Evolutionary conservation across 306 rosid species (phyloP).

Genomic region (Hippophae rhamnoides): DNA sequence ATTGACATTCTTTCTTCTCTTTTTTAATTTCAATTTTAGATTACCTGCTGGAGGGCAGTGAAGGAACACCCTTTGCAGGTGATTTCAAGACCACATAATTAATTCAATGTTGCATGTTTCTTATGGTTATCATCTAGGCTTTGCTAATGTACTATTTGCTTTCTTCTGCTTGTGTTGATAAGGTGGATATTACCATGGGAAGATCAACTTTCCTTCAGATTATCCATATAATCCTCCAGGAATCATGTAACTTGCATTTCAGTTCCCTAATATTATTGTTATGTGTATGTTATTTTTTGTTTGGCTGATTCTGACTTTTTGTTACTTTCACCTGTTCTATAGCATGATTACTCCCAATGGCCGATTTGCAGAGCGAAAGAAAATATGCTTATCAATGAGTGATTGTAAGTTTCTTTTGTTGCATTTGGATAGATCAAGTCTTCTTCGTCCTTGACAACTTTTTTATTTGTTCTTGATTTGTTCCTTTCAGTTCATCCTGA

Average conservation of each 20-base stretch:
- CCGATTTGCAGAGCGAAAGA: slow-evolving; percentile 82
- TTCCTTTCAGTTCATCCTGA: slow-evolving; percentile 82
- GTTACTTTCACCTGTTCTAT: slow-evolving; percentile 9
- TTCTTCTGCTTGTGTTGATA: background rate
- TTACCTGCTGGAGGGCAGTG: slow-evolving; percentile 95
- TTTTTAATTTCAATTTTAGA: slow-evolving; percentile 32
- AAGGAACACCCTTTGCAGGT: slow-evolving; percentile 96
- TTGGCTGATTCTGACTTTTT: slow-evolving; percentile 1
- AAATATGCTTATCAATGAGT: slow-evolving; percentile 92
- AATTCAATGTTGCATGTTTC: slow-evolving; percentile 5
- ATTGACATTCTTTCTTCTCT: background rate
- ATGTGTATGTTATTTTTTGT: background rate
- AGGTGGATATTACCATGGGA: slow-evolving; percentile 96
- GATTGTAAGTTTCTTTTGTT: slow-evolving; percentile 61
- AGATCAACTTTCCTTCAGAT: slow-evolving; percentile 83
- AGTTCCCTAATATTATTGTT: background rate
- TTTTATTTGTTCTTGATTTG: slow-evolving; percentile 18
- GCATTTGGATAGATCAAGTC: slow-evolving; percentile 6
- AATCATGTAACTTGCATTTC: slow-evolving; percentile 49
- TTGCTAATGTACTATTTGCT: background rate
- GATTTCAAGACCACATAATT: background rate
- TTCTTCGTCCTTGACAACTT: slow-evolving; percentile 7
- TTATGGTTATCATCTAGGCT: slow-evolving; percentile 2
- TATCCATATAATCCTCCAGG: slow-evolving; percentile 98
- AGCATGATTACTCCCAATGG: slow-evolving; percentile 99